phyloP scores from a whole-genome alignment of 2,329 filamentous ascomycete genomes.

The Fusarium hainanense region DNA sequence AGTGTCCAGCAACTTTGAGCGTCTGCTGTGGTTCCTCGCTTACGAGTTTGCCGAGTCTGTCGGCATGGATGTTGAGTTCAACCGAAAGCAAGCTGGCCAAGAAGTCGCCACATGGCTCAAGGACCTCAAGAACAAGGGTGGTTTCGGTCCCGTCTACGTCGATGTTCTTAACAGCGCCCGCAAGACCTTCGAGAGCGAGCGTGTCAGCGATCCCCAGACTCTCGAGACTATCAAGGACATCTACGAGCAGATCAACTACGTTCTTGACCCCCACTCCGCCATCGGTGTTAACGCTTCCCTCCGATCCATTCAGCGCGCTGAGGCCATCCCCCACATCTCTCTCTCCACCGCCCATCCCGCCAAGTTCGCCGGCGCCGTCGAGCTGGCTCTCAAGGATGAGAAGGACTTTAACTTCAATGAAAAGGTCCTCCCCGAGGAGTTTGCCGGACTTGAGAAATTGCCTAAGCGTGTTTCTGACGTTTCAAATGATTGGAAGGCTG shows the following conservation, averaged over 20 bases:
- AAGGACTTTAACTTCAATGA: slow-evolving; percentile 79
- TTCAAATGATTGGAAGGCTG: slow-evolving; percentile 77
- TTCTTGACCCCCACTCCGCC: slow-evolving; percentile 92
- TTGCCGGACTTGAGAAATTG: slow-evolving; percentile 80
- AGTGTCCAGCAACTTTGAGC: slow-evolving; percentile 96
- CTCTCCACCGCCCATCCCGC: slow-evolving; percentile 95
- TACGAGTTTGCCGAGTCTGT: slow-evolving; percentile 72
- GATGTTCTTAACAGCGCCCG: slow-evolving; percentile 78
- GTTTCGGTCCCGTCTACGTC: slow-evolving; percentile 80
- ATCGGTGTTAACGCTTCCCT: slow-evolving; percentile 83
- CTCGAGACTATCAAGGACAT: slow-evolving; percentile 70
- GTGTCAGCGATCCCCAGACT: slow-evolving; percentile 74
- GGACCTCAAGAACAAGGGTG: slow-evolving; percentile 81
- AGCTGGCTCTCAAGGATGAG: slow-evolving; percentile 77
- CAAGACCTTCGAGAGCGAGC: slow-evolving; percentile 83
- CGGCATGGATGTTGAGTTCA: slow-evolving; percentile 73
- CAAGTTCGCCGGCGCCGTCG: slow-evolving; percentile 90
- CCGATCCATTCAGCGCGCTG: slow-evolving; percentile 70
- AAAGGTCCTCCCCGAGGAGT: slow-evolving; percentile 83
- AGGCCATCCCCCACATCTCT: slow-evolving; percentile 76
- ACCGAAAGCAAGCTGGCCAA: slow-evolving; percentile 76
- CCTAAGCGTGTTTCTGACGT: slow-evolving; percentile 79
- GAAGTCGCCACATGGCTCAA: slow-evolving; percentile 83
- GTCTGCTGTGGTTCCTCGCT: slow-evolving; percentile 91
- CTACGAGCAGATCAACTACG: slow-evolving; percentile 74